Evolutionary conservation across 257 asterid species (phyloP).

Genomic region (Solanum chmielewskii): DNA sequence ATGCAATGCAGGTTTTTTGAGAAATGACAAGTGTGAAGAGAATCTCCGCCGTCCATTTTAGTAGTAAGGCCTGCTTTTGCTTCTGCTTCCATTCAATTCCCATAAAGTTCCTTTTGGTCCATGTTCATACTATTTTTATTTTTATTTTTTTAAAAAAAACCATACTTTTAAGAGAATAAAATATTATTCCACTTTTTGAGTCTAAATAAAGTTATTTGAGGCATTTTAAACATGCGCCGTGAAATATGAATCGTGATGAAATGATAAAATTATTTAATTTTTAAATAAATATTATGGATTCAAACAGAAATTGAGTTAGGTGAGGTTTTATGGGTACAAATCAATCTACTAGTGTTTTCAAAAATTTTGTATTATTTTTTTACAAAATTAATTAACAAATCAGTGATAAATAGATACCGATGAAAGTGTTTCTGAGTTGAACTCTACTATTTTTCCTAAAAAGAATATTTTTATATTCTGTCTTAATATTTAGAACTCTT

Average conservation of each 20-base stretch:
- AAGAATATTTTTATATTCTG: too few species aligned
- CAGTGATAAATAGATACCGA: too few species aligned
- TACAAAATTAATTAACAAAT: too few species aligned
- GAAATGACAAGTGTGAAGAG: not conserved
- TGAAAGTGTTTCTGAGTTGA: too few species aligned
- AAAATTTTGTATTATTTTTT: too few species aligned
- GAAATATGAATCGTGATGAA: too few species aligned
- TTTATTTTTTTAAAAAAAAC: too few species aligned
- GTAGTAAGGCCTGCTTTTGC: not conserved
- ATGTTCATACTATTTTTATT: not conserved
- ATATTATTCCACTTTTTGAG: not conserved
- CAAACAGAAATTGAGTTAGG: accelerated
- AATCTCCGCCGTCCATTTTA: not conserved
- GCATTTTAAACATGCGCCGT: not conserved
- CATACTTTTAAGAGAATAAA: not conserved
- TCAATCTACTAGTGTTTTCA: too few species aligned
- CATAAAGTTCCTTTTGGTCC: not conserved
- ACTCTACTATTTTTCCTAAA: too few species aligned
- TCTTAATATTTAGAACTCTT: too few species aligned
- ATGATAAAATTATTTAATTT: accelerated
- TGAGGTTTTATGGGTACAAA: accelerated
- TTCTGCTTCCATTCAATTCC: not conserved
- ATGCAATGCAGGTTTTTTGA: not conserved
- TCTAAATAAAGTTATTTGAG: not conserved
- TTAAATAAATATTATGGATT: too few species aligned